phyloP scores from a whole-genome alignment of 2,329 filamentous ascomycete species.

The Hypoxylon sp. region DNA sequence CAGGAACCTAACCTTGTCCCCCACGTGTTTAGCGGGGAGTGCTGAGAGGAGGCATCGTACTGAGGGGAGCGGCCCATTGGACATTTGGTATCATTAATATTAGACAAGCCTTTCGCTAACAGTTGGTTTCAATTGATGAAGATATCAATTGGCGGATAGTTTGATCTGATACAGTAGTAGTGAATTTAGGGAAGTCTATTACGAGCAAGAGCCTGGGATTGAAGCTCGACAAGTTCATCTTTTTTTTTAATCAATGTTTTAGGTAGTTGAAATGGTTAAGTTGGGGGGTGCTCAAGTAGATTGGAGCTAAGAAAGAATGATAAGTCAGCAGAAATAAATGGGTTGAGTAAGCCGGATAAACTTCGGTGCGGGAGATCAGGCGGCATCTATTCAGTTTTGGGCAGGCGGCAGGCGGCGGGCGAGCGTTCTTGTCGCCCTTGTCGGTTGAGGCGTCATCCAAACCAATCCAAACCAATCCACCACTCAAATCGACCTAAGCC shows the following conservation, averaged over 20 bases:
- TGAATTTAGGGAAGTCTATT: too few relatives aligned
- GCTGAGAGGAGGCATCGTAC: constrained; percentile 70
- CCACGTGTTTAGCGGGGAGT: constrained; percentile 59
- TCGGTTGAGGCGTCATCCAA: constrained; percentile 32
- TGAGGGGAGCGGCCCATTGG: constrained; percentile 69
- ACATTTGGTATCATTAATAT: constrained; percentile 52
- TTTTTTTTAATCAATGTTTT: too few relatives aligned
- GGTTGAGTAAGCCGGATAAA: too few relatives aligned
- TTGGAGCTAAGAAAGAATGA: too few relatives aligned
- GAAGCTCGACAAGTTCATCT: too few relatives aligned
- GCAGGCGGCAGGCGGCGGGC: constrained; percentile 14
- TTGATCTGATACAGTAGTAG: too few relatives aligned
- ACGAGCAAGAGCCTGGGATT: too few relatives aligned
- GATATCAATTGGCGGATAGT: neutral
- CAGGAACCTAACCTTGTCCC: constrained; percentile 88
- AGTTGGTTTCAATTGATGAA: neutral
- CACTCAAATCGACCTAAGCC: neutral
- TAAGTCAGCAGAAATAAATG: too few relatives aligned
- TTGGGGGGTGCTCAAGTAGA: too few relatives aligned
- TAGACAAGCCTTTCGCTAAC: neutral
- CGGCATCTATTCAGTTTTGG: constrained; percentile 16
- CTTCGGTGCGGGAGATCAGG: constrained; percentile 15
- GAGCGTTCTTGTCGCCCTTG: constrained; percentile 11
- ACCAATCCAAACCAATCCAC: constrained; percentile 7
- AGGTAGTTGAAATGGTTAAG: too few relatives aligned